phyloP scores from a whole-genome alignment of 2,329 filamentous ascomycete species.

The Botrytis byssoidea region DNA sequence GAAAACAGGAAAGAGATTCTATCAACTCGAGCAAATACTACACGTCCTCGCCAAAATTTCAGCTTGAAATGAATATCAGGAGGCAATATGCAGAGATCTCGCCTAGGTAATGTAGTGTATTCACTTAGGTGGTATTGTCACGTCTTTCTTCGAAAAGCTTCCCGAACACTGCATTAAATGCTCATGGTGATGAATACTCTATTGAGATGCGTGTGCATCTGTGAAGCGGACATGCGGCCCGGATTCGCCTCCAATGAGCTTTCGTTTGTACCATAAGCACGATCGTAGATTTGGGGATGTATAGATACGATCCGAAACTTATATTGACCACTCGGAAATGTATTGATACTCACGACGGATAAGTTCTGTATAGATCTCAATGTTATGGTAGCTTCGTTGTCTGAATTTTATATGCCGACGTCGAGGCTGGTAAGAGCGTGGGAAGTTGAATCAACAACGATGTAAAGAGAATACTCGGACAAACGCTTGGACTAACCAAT shows the following conservation, averaged over 20 bases:
- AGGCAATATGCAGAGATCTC: constrained; percentile 8
- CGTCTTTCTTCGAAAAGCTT: not conserved
- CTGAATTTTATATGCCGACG: not conserved
- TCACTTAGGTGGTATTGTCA: constrained; percentile 9
- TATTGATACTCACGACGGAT: not conserved
- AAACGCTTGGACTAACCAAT: not conserved
- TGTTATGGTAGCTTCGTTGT: not conserved
- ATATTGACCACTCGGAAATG: constrained; percentile 8
- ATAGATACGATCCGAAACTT: constrained; percentile 13
- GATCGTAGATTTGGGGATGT: not conserved
- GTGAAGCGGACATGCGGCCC: constrained; percentile 25
- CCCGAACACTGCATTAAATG: not conserved
- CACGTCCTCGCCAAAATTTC: not conserved
- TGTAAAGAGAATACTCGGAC: not conserved
- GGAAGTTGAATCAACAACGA: not conserved
- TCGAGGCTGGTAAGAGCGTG: not conserved
- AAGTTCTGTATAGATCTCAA: not conserved
- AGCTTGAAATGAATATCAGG: constrained; percentile 5
- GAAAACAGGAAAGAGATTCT: not conserved
- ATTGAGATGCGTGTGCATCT: constrained; percentile 11
- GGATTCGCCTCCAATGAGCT: constrained; percentile 22
- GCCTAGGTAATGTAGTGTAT: constrained; percentile 10
- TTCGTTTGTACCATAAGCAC: constrained; percentile 7
- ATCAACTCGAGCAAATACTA: not conserved
- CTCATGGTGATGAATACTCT: constrained; percentile 4